Evolutionary conservation across 1,284 basidiomycete genomes (phyloP), one percentile per base, ranked within the genome.

Genomic region (Trichosporon sp.): DNA sequence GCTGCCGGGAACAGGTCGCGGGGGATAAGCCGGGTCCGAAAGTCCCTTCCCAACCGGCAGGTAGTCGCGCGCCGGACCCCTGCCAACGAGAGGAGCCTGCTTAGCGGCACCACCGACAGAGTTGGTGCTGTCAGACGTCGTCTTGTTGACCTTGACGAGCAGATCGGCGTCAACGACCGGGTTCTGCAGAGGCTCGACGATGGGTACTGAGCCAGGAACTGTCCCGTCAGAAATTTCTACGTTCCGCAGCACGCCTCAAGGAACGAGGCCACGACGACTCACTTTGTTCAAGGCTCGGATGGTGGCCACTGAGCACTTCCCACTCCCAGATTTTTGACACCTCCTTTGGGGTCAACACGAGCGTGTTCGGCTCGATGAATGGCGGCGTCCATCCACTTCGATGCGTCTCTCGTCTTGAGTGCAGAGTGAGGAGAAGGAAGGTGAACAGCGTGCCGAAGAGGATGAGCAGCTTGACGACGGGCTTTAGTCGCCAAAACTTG

Each of bases 291-390:
- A 85, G 84, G 78, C 89, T 92, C 1, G 94, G 93, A 81, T 93
- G 92, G 79, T 95, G 92, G 1, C 94, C 94, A 70, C 90, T 90
- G 49, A 86, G 82, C 62, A 96, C 85, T 80, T 97, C 93, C 92
- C 92, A 96, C 70, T 89, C 84, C 93, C 93, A 96, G 78, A 97
- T 90, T 71, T 87, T 85, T 70, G 88, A 88, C 40, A 95, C 75
- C 74, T 95, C 91, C 60, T 89, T 87, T 58, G 86, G 82, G 49
- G 84, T 84, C 69, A 89, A 89, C 44, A 96, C 87, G 44, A 91
- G 83, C 5, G 92, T 93, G 57, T 88, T 83, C 7, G 88, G 85
- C 67, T 90, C 87, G 34, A 83, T 81, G 66, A 89, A 86, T n/a
- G 87, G 85, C 49, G 85, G 82, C 10, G 87, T 84, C 89, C 90